Percentiles rank a stretch among this genome's conserved stretches.
These are phyloP conservation scores for Diplodia intermedia DNA, from an alignment of 2,329 filamentous ascomycete species.

Conservation along the genomic window DNA sequence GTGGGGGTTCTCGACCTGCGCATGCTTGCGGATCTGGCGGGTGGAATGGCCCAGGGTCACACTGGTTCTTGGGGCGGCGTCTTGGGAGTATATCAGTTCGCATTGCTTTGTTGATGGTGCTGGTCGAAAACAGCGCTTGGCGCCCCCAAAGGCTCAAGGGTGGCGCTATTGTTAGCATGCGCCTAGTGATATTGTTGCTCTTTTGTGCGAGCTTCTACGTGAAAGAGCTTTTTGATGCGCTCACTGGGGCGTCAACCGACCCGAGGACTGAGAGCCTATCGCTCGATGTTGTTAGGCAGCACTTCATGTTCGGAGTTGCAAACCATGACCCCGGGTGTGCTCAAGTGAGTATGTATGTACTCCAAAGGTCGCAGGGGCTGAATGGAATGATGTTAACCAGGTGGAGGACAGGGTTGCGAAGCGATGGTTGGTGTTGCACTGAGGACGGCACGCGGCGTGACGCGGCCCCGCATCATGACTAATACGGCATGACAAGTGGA, in stretches of 20 bases:
- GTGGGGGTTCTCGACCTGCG: not conserved
- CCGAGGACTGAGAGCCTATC: not conserved
- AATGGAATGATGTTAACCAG: not conserved
- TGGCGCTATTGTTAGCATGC: not conserved
- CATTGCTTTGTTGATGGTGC: not conserved
- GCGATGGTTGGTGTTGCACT: not conserved
- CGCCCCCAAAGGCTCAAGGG: not conserved
- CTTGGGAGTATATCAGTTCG: not conserved
- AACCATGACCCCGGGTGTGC: not conserved
- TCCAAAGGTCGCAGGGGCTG: not conserved
- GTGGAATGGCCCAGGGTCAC: not conserved
- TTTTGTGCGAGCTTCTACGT: not conserved
- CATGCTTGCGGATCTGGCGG: not conserved
- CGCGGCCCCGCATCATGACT: constrained; percentile 15
- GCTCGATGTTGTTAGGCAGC: not conserved
- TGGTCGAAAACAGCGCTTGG: constrained; percentile 26
- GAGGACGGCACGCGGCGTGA: not conserved
- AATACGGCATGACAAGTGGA: not conserved
- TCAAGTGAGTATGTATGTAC: not conserved
- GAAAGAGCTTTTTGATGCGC: not conserved
- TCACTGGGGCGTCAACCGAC: not conserved
- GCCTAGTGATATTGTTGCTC: not conserved
- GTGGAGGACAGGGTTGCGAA: not conserved
- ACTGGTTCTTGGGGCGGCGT: not conserved
- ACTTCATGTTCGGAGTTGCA: not conserved